Evolutionary conservation across 2,329 filamentous ascomycete genomes (phyloP).

Genomic region (Aureobasidium uvarum): DNA sequence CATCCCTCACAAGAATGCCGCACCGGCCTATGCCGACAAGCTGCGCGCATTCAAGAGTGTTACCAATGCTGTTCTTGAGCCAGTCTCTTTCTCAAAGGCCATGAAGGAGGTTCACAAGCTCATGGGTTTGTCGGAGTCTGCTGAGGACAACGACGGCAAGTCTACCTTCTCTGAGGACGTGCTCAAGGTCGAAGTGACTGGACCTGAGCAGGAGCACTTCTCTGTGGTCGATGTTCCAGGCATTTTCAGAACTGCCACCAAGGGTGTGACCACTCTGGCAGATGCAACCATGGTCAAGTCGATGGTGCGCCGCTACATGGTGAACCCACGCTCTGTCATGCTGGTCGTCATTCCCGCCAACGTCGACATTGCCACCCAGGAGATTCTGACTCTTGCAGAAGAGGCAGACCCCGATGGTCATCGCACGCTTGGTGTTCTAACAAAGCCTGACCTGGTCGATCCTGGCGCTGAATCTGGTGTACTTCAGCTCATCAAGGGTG

Average conservation of each 20-base stretch:
- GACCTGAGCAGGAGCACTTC: constrained; percentile 35
- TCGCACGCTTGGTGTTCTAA: constrained; percentile 42
- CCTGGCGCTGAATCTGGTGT: constrained; percentile 32
- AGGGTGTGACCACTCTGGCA: constrained; percentile 39
- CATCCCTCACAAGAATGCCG: constrained; percentile 34
- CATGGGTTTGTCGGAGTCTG: constrained; percentile 29
- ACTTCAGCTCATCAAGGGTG: constrained; percentile 35
- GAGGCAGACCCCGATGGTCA: constrained; percentile 37
- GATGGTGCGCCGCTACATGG: constrained; percentile 45
- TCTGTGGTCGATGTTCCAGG: constrained; percentile 38
- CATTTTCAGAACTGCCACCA: constrained; percentile 38
- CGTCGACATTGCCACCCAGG: constrained; percentile 48
- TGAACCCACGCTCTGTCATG: constrained; percentile 44
- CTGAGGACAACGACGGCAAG: constrained; percentile 9
- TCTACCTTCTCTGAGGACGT: constrained; percentile 36
- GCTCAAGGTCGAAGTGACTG: constrained; percentile 35
- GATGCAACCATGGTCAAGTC: constrained; percentile 43
- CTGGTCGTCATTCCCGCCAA: constrained; percentile 47
- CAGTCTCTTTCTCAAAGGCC: constrained; percentile 30
- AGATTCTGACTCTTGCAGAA: constrained; percentile 46
- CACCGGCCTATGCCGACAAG: constrained; percentile 36
- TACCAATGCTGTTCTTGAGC: constrained; percentile 31
- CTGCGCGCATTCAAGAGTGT: constrained; percentile 33
- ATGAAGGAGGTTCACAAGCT: constrained; percentile 33
- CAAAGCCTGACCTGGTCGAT: constrained; percentile 41